phyloP scores from a whole-genome alignment of 2,329 filamentous ascomycete species.

The Thermoascus crustaceus region DNA sequence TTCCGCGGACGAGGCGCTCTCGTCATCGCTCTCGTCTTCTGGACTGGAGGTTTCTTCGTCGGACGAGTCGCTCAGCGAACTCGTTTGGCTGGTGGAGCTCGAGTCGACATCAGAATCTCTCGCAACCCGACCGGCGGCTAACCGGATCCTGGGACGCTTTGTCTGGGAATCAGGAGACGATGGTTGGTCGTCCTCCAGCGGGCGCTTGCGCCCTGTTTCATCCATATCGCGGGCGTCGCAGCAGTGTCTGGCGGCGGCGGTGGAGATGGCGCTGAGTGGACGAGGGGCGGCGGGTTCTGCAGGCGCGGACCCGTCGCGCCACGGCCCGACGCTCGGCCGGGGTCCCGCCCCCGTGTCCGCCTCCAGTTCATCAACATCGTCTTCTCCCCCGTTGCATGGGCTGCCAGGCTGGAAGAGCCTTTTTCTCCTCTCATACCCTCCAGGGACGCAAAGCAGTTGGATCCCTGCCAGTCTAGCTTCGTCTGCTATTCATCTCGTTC shows the following conservation, averaged over 20 bases:
- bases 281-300: too few species aligned
- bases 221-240: neutral
- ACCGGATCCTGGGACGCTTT: neutral
- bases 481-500: too few species aligned
- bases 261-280: constrained; percentile 2
- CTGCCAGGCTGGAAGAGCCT: too few species aligned
- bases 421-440: too few species aligned
- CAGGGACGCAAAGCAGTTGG: too few species aligned
- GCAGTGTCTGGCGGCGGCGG: constrained; percentile 3
- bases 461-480: too few species aligned
- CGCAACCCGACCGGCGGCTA: neutral
- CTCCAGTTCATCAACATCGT: too few species aligned
- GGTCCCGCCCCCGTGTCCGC: too few species aligned
- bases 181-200: neutral
- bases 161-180: neutral
- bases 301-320: too few species aligned
- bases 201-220: constrained; percentile 1
- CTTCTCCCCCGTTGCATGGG: too few species aligned
- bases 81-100: neutral
- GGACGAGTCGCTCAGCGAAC: neutral
- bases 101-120: neutral
- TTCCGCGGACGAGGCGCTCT: constrained; percentile 12
- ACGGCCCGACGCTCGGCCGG: too few species aligned
- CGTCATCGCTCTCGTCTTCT: constrained; percentile 7
- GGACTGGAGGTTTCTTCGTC: neutral